Base-by-base conservation (phyloP, 192 early-diverging fungal species). In the Linnemannia hyalina region DNA sequence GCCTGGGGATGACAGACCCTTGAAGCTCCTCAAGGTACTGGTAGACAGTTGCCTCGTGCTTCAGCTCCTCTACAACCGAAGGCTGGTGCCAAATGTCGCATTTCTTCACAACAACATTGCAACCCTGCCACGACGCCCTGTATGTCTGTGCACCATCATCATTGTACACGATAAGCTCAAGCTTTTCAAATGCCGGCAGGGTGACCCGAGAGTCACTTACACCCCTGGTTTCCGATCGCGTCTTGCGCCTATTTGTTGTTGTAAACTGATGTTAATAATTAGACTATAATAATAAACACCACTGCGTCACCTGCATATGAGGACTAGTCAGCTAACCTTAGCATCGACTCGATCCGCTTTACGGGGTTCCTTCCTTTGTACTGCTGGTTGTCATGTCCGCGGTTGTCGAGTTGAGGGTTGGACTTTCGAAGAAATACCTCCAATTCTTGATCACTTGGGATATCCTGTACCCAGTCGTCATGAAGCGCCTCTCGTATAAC, bases 41-140 rank as follows among this genome's bases (percentile, higher is more conserved):
- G 32, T 82, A 88, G 15, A 82, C 54, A 10, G 49, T 44, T n/a
- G 75, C 81, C 68, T 88, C 86, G 73, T 88, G 76, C 42, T 80
- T 35, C 1, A 88, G 57, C 68, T 82, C 80, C 47, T 82, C 41
- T 7, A 72, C 52, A 32, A 82, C 68, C 38, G 29, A 4, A 0
- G 8, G 68, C 46, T 75, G 47, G 10, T 82, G 76, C 74, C 74
- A 82, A 40, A 71, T 76, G 69, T 82, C 73, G 68, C 68, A 70
- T 38, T 82, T 82, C 40, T 82, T 82, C 23, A 82, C 41, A 29
- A 82, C 74, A 63, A 82, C 74, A 6, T 76, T 42, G 15, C 57
- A 16, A 32, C 42, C 74, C 46, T 57, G 2, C 80, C 80, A 82
- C 26, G 65, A 71, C 16, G 69, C 80, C 41, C 26, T 52, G 74